Percentiles rank a stretch among this genome's conserved stretches.
Evolutionary conservation across 2,329 filamentous ascomycete species (phyloP).

Genomic region (Neofusicoccum umdonicola): DNA sequence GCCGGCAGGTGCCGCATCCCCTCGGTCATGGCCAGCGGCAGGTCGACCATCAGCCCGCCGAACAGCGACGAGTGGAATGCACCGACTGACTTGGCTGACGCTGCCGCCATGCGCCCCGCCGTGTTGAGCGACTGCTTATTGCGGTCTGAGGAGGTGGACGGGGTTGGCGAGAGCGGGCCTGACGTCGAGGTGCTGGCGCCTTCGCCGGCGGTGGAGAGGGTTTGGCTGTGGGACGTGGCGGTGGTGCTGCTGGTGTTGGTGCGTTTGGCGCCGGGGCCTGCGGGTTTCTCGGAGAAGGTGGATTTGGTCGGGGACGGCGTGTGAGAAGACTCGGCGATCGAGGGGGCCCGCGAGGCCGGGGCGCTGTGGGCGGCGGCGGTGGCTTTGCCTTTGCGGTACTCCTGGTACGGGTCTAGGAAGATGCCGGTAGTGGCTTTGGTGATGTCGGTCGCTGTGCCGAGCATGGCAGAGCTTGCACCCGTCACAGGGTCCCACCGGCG

Average conservation of each 20-base stretch:
- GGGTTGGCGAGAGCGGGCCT: not conserved
- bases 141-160: not conserved
- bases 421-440: slow-evolving; percentile 60
- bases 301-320: not conserved
- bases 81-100: slow-evolving; percentile 24
- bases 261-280: not conserved
- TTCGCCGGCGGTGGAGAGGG: not conserved
- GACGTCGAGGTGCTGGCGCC: not conserved
- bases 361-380: not conserved
- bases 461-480: slow-evolving; percentile 57
- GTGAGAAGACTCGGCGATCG: not conserved
- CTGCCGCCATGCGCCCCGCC: slow-evolving; percentile 17
- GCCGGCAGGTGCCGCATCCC: slow-evolving; percentile 35
- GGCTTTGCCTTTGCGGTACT: not conserved
- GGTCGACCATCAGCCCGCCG: slow-evolving; percentile 36
- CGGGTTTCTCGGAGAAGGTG: not conserved
- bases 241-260: not conserved
- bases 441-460: slow-evolving; percentile 55
- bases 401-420: slow-evolving; percentile 26
- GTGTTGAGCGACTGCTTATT: not conserved
- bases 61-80: slow-evolving; percentile 23
- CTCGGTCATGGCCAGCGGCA: slow-evolving; percentile 38
- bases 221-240: not conserved
- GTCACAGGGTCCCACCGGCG: slow-evolving; percentile 62
- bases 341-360: not conserved